Conservation (phyloP, 2,329 filamentous ascomycete species). For the Colletotrichum sp. region DNA sequence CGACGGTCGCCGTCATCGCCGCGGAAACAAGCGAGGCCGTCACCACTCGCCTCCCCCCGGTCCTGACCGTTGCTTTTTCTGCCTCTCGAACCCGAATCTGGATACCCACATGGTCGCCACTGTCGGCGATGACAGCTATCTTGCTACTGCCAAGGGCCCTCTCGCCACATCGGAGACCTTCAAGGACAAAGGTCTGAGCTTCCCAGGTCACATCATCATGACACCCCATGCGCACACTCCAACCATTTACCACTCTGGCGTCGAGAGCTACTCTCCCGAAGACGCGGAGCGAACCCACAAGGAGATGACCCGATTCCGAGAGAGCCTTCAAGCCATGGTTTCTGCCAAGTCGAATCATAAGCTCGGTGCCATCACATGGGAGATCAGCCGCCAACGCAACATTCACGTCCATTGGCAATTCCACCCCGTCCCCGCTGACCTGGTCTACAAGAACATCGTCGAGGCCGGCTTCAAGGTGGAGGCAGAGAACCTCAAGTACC, state of each 20-base stretch:
- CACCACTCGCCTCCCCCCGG: constrained; percentile 63
- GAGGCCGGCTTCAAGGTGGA: constrained; percentile 90
- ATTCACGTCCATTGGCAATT: constrained; percentile 96
- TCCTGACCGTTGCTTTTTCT: constrained; percentile 91
- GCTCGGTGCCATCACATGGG: constrained; percentile 88
- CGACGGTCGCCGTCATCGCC: constrained; percentile 40
- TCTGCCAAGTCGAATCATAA: constrained; percentile 54
- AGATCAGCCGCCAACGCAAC: constrained; percentile 81
- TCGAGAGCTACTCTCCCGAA: constrained; percentile 52
- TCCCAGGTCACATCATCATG: constrained; percentile 88
- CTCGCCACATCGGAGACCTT: constrained; percentile 76
- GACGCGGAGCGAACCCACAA: constrained; percentile 65
- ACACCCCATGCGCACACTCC: constrained; percentile 85
- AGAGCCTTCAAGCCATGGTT: constrained; percentile 81
- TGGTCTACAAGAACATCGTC: constrained; percentile 75
- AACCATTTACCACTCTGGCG: constrained; percentile 71
- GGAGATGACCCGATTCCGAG: constrained; percentile 86
- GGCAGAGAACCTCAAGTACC: constrained; percentile 73
- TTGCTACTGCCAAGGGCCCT: constrained; percentile 92
- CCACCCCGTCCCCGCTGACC: constrained; percentile 72
- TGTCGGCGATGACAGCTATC: constrained; percentile 84
- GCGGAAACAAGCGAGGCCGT: constrained; percentile 47
- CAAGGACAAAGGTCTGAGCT: constrained; percentile 64
- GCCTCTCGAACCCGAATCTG: constrained; percentile 83
- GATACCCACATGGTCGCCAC: constrained; percentile 88